Evolutionary conservation across 1,284 basidiomycete species (phyloP).

Genomic region (Bjerkandera adusta): DNA sequence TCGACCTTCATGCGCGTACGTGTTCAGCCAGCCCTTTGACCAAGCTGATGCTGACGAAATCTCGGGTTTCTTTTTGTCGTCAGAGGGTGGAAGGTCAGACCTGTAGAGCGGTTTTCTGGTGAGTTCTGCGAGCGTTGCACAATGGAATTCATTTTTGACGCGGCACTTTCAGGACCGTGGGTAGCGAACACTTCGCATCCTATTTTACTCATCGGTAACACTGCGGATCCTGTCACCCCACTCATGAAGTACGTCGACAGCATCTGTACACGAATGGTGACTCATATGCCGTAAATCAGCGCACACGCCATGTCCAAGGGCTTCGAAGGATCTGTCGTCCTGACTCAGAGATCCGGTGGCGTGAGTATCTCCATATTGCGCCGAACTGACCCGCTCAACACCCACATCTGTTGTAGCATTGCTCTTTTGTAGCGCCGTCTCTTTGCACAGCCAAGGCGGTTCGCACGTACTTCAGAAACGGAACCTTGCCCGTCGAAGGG

Average conservation of each 20-base stretch:
- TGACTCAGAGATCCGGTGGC: conserved; percentile 20
- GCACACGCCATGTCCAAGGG: conserved; percentile 20
- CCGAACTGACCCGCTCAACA: not conserved
- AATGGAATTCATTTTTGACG: not conserved
- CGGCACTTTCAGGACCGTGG: conserved; percentile 12
- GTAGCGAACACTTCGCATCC: conserved; percentile 16
- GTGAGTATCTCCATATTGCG: conserved; percentile 5
- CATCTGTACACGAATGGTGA: not conserved
- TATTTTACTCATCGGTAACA: conserved; percentile 18
- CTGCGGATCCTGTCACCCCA: conserved; percentile 15
- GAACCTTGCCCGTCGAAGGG: conserved; percentile 7
- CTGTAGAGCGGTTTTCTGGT: conserved; percentile 15
- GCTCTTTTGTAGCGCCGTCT: conserved; percentile 4
- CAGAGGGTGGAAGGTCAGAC: conserved; percentile 16
- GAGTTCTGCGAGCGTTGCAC: no score
- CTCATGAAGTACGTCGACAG: conserved; percentile 4
- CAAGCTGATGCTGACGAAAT: not conserved
- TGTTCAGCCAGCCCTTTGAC: not conserved
- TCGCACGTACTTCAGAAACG: conserved; percentile 11
- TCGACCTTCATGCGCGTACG: conserved; percentile 7
- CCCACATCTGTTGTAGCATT: not conserved
- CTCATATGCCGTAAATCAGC: conserved; percentile 8
- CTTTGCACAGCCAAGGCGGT: conserved; percentile 12
- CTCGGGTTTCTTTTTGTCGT: not conserved
- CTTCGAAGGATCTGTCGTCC: conserved; percentile 19